Percentiles rank a stretch among this genome's conserved stretches.
These are phyloP conservation scores for Dioszegia hungarica DNA, from an alignment of 768 basidiomycete genomes.

Conservation along the genomic window DNA sequence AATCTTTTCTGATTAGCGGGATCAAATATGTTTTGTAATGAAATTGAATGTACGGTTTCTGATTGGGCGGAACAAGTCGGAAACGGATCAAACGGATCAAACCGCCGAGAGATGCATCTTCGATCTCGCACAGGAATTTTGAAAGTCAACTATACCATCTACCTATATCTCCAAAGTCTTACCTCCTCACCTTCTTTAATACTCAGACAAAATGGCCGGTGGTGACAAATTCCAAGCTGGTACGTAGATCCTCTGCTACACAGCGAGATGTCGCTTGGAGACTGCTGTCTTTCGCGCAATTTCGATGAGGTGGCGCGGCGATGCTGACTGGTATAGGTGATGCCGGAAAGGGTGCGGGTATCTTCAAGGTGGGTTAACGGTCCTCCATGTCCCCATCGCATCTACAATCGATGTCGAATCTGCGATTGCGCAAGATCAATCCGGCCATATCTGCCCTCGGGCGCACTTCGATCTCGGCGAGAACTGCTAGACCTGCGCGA, in stretches of 20 bases:
- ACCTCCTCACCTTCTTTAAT: not conserved
- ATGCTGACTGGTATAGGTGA: constrained; percentile 57
- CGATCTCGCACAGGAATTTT: not conserved
- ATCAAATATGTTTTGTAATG: not conserved
- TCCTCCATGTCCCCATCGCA: too few species aligned
- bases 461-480: too few species aligned
- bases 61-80: constrained; percentile 8
- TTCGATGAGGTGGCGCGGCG: not conserved
- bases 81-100: not conserved
- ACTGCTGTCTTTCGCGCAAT: not conserved
- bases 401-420: not conserved
- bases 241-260: constrained; percentile 3
- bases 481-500: too few species aligned
- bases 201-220: constrained; percentile 16
- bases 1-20: too few species aligned
- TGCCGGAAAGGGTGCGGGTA: constrained; percentile 77
- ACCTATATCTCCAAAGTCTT: not conserved
- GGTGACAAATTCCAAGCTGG: constrained; percentile 16
- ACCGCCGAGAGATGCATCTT: too few species aligned
- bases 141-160: not conserved
- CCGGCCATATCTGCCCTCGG: too few species aligned
- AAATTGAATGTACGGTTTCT: not conserved
- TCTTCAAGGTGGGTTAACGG: constrained; percentile 88
- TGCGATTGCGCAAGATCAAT: too few species aligned
- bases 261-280: not conserved